phyloP scores from a whole-genome alignment of 371 early-diverging fungal species.

The Coemansia sp. region DNA sequence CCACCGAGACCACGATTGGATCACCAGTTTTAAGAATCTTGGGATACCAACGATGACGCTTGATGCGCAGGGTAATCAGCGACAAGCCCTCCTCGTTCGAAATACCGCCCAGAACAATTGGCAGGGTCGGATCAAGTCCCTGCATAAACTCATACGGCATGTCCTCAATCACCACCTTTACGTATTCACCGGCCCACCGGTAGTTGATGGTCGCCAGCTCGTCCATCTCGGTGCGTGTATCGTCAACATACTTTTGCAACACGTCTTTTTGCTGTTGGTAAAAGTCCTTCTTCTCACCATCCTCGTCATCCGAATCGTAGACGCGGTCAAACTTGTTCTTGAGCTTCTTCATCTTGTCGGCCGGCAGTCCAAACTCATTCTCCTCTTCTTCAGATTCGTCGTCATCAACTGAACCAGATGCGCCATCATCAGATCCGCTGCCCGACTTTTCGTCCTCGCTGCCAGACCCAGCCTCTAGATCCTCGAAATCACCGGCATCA shows the following conservation, averaged over 20 bases:
- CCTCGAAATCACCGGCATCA: slow-evolving; percentile 84
- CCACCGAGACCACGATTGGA: slow-evolving; percentile 95
- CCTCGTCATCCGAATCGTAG: slow-evolving; percentile 78
- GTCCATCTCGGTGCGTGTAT: slow-evolving; percentile 86
- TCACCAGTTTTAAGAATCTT: slow-evolving; percentile 97
- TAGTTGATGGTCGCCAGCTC: slow-evolving; percentile 72
- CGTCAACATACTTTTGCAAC: slow-evolving; percentile 74
- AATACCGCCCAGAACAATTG: slow-evolving; percentile 89
- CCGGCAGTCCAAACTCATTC: slow-evolving; percentile 60
- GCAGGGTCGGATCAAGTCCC: slow-evolving; percentile 84
- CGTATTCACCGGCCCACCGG: slow-evolving; percentile 92
- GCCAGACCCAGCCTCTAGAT: slow-evolving; percentile 66
- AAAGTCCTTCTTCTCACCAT: slow-evolving; percentile 66
- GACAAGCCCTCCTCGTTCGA: slow-evolving; percentile 88
- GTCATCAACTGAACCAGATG: slow-evolving; percentile 61
- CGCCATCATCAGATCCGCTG: slow-evolving; percentile 55
- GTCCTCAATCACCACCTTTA: slow-evolving; percentile 81
- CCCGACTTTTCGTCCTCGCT: slow-evolving; percentile 37
- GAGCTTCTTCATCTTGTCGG: slow-evolving; percentile 83
- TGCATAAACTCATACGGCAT: slow-evolving; percentile 94
- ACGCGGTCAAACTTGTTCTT: slow-evolving; percentile 90
- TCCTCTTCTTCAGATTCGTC: slow-evolving; percentile 42
- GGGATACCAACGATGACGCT: slow-evolving; percentile 97
- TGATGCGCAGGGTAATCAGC: slow-evolving; percentile 92
- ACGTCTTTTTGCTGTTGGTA: slow-evolving; percentile 88